Base-by-base conservation (phyloP, 768 basidiomycete genomes). In the Kwoniella pini region DNA sequence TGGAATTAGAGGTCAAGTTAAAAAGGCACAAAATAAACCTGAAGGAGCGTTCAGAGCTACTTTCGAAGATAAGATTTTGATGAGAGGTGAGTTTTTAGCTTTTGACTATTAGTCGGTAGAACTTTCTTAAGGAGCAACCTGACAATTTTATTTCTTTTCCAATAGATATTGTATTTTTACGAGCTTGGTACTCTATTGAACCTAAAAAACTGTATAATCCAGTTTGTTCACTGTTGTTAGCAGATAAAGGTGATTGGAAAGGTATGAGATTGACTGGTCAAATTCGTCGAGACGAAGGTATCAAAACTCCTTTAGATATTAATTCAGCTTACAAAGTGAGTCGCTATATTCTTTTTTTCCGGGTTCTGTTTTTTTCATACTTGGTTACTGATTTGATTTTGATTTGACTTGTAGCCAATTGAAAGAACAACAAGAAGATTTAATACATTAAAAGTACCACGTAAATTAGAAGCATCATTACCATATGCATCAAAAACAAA, bases 241-340 rank as follows among this genome's bases (percentile, higher is more conserved):
- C 88, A 15, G 84, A 91, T 79, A 93, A 95, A 77, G 79, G 81
- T n/a, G 78, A 75, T 19, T 99, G 96, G 96, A 80, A 83, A 17
- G 95, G 94, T 1, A 99, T 98, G 96, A 88, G 96, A 30, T 82
- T 98, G 31, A 97, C 93, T 1, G 94, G 96, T 44, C 87, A 92
- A 79, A 86, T 99, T 30, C 85, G 96, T 17, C 83, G 86, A n/a
- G 91, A 90, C 27, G 84, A 92, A 69, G 88, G 86, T 0, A 66
- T 94, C 43, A 88, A 90, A 71, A 90, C 93, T 6, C 94, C 92
- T 1, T 76, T 84, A 24, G 82, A 86, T 63, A 82, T 87, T 60
- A 91, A 95, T 79, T 98, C 96, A 52, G 85, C 85, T 2, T 98
- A 99, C 83, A 90, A 89, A 78, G 82, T 81, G 51, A 57, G 80